Evolutionary conservation across 2,329 filamentous ascomycete species (phyloP).

Genomic region (Cytospora piceae): DNA sequence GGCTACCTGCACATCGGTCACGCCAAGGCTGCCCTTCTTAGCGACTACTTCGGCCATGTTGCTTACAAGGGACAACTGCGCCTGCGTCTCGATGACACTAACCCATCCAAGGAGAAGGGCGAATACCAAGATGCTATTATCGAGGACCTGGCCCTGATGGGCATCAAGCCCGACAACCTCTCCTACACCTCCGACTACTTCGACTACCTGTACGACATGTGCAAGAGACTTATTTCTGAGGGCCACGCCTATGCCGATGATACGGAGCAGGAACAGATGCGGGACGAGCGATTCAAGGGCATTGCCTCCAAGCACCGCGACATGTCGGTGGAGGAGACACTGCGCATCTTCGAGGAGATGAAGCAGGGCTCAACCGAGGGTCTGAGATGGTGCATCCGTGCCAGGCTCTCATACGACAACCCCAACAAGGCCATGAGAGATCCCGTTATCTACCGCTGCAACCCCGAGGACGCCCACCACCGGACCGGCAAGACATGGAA

Average conservation of each 20-base stretch:
- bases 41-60: slow-evolving; percentile 95
- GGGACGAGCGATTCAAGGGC: slow-evolving; percentile 80
- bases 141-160: slow-evolving; percentile 88
- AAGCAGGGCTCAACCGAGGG: slow-evolving; percentile 82
- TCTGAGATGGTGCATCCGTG: slow-evolving; percentile 85
- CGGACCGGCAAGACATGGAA: slow-evolving; percentile 81
- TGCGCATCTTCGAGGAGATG: slow-evolving; percentile 92
- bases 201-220: slow-evolving; percentile 85
- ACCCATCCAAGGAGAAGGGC: slow-evolving; percentile 95
- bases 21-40: slow-evolving; percentile 89
- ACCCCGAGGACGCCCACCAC: slow-evolving; percentile 69
- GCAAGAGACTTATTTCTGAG: slow-evolving; percentile 80
- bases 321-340: slow-evolving; percentile 77
- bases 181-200: slow-evolving; percentile 97
- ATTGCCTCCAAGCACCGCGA: slow-evolving; percentile 82
- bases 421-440: slow-evolving; percentile 96
- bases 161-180: slow-evolving; percentile 83
- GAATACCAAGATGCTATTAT: slow-evolving; percentile 95
- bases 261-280: slow-evolving; percentile 87
- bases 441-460: slow-evolving; percentile 97
- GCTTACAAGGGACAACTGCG: slow-evolving; percentile 90
- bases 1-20: slow-evolving; percentile 96
- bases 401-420: slow-evolving; percentile 89
- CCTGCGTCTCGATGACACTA: slow-evolving; percentile 95
- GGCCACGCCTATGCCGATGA: slow-evolving; percentile 94